Conservation (phyloP, 1,284 basidiomycete species). For the Blastosporella zonata region DNA sequence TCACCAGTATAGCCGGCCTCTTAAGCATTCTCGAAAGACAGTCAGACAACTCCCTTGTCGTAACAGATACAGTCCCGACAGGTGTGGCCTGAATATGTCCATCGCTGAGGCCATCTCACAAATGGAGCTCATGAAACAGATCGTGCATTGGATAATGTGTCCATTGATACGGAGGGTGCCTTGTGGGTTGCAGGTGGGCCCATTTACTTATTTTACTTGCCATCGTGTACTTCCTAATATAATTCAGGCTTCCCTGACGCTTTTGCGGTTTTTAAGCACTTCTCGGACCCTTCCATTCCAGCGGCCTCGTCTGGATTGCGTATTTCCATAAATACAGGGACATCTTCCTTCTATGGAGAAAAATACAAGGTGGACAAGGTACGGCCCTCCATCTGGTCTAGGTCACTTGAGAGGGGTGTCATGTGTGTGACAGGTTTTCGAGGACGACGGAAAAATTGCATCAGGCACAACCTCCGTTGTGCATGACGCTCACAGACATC, state of each 20-base stretch:
- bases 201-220: not conserved
- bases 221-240: constrained; percentile 1
- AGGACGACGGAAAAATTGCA: constrained; percentile 56
- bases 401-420: constrained; percentile 30
- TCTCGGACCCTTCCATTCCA: constrained; percentile 23
- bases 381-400: not conserved
- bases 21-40: constrained; percentile 55
- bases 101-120: not conserved
- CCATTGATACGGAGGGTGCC: constrained; percentile 52
- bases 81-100: constrained; percentile 29
- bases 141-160: constrained; percentile 51
- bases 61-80: constrained; percentile 43
- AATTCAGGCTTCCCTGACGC: constrained; percentile 34
- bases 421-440: constrained; percentile 23
- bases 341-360: constrained; percentile 55
- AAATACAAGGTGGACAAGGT: constrained; percentile 65
- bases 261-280: constrained; percentile 32
- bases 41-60: constrained; percentile 50
- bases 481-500: constrained; percentile 46
- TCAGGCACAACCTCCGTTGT: constrained; percentile 53
- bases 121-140: constrained; percentile 33
- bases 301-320: constrained; percentile 32
- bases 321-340: constrained; percentile 51
- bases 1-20: constrained; percentile 43
- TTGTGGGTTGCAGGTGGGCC: constrained; percentile 56